These are phyloP conservation scores for Fonsecaea nubica DNA, from an alignment of 2,329 filamentous ascomycete genomes.

Conservation along the genomic window DNA sequence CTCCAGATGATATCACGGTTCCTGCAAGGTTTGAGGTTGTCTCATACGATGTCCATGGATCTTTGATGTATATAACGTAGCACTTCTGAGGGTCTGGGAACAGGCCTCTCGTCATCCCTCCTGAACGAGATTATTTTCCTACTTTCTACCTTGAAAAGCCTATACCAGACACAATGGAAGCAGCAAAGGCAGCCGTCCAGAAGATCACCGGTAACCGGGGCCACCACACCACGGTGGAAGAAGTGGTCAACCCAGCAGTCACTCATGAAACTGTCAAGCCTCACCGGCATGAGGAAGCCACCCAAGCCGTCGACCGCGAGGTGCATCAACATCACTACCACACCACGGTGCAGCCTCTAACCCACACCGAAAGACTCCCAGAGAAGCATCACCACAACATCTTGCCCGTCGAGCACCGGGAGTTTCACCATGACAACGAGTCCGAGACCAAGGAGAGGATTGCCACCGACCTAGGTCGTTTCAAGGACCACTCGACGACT, in stretches of 20 bases:
- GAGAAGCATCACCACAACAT: slow-evolving; percentile 69
- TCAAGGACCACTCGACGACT: slow-evolving; percentile 58
- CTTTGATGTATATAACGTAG: neutral
- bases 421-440: slow-evolving; percentile 66
- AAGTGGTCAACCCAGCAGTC: slow-evolving; percentile 67
- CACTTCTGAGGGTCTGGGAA: neutral
- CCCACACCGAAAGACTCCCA: slow-evolving; percentile 61
- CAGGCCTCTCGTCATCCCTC: no score
- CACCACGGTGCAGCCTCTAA: slow-evolving; percentile 70
- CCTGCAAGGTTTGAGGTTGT: slow-evolving; percentile 1
- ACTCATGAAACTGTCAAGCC: slow-evolving; percentile 66
- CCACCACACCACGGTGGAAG: slow-evolving; percentile 73
- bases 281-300: slow-evolving; percentile 66
- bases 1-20: slow-evolving; percentile 17
- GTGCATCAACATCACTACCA: slow-evolving; percentile 76
- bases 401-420: slow-evolving; percentile 64
- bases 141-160: neutral
- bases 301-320: slow-evolving; percentile 70
- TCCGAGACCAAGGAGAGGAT: slow-evolving; percentile 56
- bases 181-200: slow-evolving; percentile 67
- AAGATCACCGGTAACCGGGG: slow-evolving; percentile 68
- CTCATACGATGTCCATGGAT: neutral
- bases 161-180: slow-evolving; percentile 61
- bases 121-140: neutral
- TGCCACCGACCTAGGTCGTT: slow-evolving; percentile 61